Evolutionary conservation across 2,329 filamentous ascomycete species (phyloP), one percentile per base, ranked within the genome.

Genomic region (Trichoderma asperellum): DNA sequence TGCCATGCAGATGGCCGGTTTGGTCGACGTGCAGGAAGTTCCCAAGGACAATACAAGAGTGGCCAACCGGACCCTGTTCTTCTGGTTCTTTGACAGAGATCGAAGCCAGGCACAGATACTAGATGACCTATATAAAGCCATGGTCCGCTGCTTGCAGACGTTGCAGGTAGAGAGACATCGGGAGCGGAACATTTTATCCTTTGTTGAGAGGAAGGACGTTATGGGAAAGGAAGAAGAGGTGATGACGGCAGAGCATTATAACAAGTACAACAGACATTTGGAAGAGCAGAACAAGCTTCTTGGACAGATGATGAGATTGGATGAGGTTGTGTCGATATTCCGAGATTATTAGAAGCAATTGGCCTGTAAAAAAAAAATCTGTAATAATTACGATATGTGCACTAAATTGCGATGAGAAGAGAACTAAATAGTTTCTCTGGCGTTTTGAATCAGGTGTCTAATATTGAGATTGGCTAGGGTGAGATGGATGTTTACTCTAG

Each of bases 21-120:
- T 96, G 71, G 89, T 97, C 14, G 93, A 98, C 73, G 88, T 97
- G 6, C 96, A 99, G 79, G 96, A 99, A 81, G 91, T 99, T 0
- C 96, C 96, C 0, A 92, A 92, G 73, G 95, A 98, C 75, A 91
- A 91, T 73, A 91, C 90, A 71, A 90, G 94, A 40, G 88, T 92
- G 74, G 92, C 94, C 0, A 92, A 90, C 71, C 89, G 93, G 64
- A 97, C 94, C 0, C 87, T 97, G 29, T 98, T 94, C 78, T 88
- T 98, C 68, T 97, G 94, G 90, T 97, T 89, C 83, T 97, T 93
- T 79, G 94, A 98, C 77, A 83, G 87, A 12, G 88, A 93, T 57
- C 88, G 92, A 58, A 90, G 91, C 7, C 84, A 90, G 60, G 85
- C 87, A 24, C 87, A 91, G 71, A 82, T 97, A 1, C 81, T 97